Percentiles rank a stretch among this genome's conserved stretches.
phyloP scores from a whole-genome alignment of 2,329 filamentous ascomycete species.

The Tolypocladium amazonense region DNA sequence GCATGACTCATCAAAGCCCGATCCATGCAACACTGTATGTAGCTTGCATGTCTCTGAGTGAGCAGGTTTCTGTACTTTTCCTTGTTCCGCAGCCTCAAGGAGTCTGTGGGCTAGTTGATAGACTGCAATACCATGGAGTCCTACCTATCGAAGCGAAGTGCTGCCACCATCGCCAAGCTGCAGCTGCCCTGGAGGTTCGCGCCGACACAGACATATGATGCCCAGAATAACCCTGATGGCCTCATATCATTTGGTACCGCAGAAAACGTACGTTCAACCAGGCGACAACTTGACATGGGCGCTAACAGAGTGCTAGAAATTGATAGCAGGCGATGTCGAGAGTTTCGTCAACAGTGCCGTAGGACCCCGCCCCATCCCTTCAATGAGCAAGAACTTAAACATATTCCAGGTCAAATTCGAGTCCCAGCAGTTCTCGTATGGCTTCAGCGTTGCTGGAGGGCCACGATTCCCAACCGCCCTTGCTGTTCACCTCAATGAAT shows the following conservation, averaged over 20 bases:
- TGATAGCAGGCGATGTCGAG: conserved; percentile 27
- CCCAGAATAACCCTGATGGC: conserved; percentile 25
- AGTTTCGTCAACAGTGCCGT: conserved; percentile 18
- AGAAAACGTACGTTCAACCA: conserved; percentile 25
- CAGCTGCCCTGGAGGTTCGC: conserved; percentile 23
- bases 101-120: background rate
- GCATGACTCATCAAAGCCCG: conserved; percentile 1
- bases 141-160: conserved; percentile 12
- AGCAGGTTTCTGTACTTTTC: background rate
- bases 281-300: too few relatives aligned
- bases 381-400: background rate
- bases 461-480: conserved; percentile 20
- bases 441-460: conserved; percentile 23
- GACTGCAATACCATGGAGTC: conserved; percentile 1
- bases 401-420: conserved; percentile 14
- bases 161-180: conserved; percentile 11
- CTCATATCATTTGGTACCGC: conserved; percentile 37
- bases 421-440: conserved; percentile 23
- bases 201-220: conserved; percentile 23
- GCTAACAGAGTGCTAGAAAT: conserved; percentile 11
- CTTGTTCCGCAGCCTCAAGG: background rate
- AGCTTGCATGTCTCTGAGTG: background rate
- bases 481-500: conserved; percentile 25
- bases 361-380: background rate
- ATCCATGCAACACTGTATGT: background rate